Evolutionary conservation across 2,329 filamentous ascomycete species (phyloP).

Genomic region (Xylariales sp.): DNA sequence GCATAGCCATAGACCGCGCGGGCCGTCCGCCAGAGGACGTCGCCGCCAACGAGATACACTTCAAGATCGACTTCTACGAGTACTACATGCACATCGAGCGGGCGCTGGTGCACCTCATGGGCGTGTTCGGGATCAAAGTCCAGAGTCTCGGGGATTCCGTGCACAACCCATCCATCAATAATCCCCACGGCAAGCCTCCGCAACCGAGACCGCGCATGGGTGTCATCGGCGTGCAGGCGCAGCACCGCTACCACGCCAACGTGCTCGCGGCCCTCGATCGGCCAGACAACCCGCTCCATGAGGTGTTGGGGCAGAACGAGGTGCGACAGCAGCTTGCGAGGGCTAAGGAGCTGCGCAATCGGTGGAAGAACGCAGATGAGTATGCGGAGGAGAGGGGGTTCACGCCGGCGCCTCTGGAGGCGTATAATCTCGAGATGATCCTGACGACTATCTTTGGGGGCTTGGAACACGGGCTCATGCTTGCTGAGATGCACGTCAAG

Average conservation of each 20-base stretch:
- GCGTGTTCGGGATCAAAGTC: constrained; percentile 56
- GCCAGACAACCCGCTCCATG: constrained; percentile 51
- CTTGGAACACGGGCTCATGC: constrained; percentile 51
- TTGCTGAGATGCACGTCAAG: constrained; percentile 44
- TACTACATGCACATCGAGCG: constrained; percentile 71
- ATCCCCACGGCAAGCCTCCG: constrained; percentile 12
- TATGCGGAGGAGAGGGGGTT: constrained; percentile 2
- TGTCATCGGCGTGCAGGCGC: not conserved
- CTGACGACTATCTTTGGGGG: constrained; percentile 52
- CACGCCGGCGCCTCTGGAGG: constrained; percentile 40
- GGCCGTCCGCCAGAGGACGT: constrained; percentile 29
- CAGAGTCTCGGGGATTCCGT: constrained; percentile 11
- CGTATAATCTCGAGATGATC: constrained; percentile 59
- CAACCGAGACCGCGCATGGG: constrained; percentile 3
- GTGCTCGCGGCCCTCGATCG: constrained; percentile 59
- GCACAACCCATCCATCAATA: constrained; percentile 17
- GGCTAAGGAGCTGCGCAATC: constrained; percentile 67
- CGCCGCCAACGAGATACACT: constrained; percentile 54
- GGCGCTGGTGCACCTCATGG: constrained; percentile 62
- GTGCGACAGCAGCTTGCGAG: constrained; percentile 55
- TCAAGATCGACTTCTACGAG: constrained; percentile 75
- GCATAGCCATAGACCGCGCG: constrained; percentile 39
- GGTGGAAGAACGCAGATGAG: constrained; percentile 65
- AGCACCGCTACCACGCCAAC: constrained; percentile 64
- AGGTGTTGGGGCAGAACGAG: constrained; percentile 48